phyloP scores from a whole-genome alignment of 768 basidiomycete genomes.

The Boletus rubescentipes region DNA sequence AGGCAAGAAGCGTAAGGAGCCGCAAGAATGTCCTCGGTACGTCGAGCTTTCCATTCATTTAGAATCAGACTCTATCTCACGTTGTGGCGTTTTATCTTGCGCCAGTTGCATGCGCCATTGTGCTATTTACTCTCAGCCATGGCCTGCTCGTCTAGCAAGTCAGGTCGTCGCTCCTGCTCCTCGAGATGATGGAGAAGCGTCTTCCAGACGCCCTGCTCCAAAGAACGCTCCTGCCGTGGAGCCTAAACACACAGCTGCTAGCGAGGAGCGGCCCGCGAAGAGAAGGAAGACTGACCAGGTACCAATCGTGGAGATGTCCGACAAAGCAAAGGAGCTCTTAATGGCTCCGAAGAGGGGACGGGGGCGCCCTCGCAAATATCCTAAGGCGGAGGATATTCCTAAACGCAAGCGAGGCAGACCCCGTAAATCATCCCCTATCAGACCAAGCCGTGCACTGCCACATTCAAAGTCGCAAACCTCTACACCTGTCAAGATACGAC shows the following conservation, averaged over 20 bases:
- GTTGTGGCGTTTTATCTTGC: conserved; percentile 13
- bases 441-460: conserved; percentile 10
- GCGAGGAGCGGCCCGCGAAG: conserved; percentile 45
- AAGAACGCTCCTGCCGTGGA: conserved; percentile 52
- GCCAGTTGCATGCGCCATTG: conserved; percentile 75
- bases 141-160: conserved; percentile 62
- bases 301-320: conserved; percentile 31
- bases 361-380: conserved; percentile 36
- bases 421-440: conserved; percentile 28
- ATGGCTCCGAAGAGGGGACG: conserved; percentile 33
- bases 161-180: conserved; percentile 46
- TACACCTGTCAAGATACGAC: conserved; percentile 15
- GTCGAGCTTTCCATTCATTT: conserved; percentile 28
- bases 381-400: conserved; percentile 29
- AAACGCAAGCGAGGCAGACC: conserved; percentile 38
- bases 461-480: conserved; percentile 7
- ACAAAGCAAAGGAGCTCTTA: conserved; percentile 34
- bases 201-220: conserved; percentile 49
- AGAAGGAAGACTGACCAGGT: conserved; percentile 45
- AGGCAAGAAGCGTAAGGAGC: conserved; percentile 57
- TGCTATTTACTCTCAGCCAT: conserved; percentile 70
- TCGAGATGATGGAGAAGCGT: conserved; percentile 42
- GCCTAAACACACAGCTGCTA: conserved; percentile 50
- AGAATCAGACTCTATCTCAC: conserved; percentile 11
- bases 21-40: conserved; percentile 76